phyloP scores from a whole-genome alignment of 2,329 filamentous ascomycete species.

The Pseudogymnoascus sp. region DNA sequence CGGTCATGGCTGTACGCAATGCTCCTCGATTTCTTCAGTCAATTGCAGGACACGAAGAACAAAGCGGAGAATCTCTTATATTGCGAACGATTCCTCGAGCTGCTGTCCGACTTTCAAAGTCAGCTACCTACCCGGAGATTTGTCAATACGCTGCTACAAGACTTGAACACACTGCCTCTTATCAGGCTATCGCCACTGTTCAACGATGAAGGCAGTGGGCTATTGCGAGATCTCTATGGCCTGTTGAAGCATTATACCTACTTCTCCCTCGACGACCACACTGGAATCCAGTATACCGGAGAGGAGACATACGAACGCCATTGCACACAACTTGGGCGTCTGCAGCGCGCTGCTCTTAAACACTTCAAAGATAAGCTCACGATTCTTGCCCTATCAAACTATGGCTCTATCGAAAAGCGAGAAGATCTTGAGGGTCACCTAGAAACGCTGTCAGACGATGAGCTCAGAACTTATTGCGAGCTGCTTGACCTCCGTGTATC shows the following conservation, averaged over 20 bases:
- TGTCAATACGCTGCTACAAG: conserved; percentile 78
- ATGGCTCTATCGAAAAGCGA: conserved; percentile 75
- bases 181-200: conserved; percentile 74
- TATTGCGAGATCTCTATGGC: conserved; percentile 72
- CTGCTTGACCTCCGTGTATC: conserved; percentile 69
- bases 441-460: conserved; percentile 62
- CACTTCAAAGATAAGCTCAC: conserved; percentile 84
- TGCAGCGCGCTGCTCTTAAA: conserved; percentile 73
- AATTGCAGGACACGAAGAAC: conserved; percentile 54
- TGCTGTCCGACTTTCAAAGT: conserved; percentile 83
- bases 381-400: conserved; percentile 88
- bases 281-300: conserved; percentile 65
- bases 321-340: conserved; percentile 64
- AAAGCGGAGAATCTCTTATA: conserved; percentile 64
- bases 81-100: conserved; percentile 88
- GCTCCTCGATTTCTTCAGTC: conserved; percentile 71
- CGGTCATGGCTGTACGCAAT: conserved; percentile 88
- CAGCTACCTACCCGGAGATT: conserved; percentile 91
- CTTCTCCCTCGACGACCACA: conserved; percentile 89
- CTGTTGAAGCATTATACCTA: conserved; percentile 81
- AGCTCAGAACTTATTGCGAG: conserved; percentile 61
- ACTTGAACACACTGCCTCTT: conserved; percentile 74
- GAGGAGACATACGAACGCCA: conserved; percentile 73
- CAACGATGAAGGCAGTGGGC: conserved; percentile 62
- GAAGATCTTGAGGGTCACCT: conserved; percentile 72